Evolutionary conservation across 306 rosid species (phyloP), one percentile per base, ranked within the genome.

Genomic region (Corylus avellana): DNA sequence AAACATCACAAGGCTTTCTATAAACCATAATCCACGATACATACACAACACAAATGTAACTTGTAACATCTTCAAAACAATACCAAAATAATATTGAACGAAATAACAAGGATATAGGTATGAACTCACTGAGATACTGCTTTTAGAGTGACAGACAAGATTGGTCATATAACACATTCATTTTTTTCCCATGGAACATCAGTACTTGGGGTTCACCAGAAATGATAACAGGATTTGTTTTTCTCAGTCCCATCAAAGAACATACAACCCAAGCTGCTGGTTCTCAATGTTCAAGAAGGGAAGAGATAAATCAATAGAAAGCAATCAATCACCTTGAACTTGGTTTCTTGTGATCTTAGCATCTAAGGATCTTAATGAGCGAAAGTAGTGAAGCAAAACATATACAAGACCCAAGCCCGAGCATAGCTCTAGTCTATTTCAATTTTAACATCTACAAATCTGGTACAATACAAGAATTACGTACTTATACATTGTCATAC

Each of bases 1-100:
- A 85, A 70, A 79, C 64, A 86, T 76, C 55, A 89, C 12, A 67
- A 71, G 64, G 29, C 63, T 3, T 54, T 48, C 48, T 22, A 56
- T 85, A 47, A 85, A 81, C 80, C 58, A 59, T 70, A 53, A 72
- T 53, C 27, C 3, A 0, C 2, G 12, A 58, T 8, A 67, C 49
- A 18, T 18, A 39, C 72, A 68, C 32, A 0, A 14, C 29, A 0
- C 29, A 32, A n/a, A 42, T 68, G 29, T 12, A 4, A 68, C 17
- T 67, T 2, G 1, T 2, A n/a, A 42, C 49, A 68, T 68, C 51
- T 68, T 49, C 72, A 42, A 42, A 68, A 42, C 29, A 68, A 42
- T 14, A 18, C 27, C 25, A 68, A 44, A 68, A 68, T 39, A 42
- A 18, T 42, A 11, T 18, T 10, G 16, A 68, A 18, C 9, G 8